A percentile compares a stretch with the other conserved stretches of the same genome.
Evolutionary conservation across 2,329 filamentous ascomycete species (phyloP).

Genomic region (Dactylella cylindrospora): DNA sequence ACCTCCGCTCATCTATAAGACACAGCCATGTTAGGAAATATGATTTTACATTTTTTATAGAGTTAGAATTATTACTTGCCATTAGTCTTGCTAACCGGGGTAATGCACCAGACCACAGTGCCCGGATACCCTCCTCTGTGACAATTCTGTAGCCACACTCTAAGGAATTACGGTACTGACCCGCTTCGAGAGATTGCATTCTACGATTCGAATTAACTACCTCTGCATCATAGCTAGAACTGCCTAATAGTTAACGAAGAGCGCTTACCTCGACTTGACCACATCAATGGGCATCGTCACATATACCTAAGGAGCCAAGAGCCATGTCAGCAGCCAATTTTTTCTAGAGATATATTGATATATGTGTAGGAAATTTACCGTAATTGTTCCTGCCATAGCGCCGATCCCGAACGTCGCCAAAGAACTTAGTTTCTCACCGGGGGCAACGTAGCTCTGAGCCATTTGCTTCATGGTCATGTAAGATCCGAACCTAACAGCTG

Average conservation of each 20-base stretch:
- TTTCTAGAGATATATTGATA: constrained; percentile 60
- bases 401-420: constrained; percentile 88
- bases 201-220: constrained; percentile 52
- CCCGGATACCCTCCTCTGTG: constrained; percentile 82
- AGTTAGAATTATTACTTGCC: constrained; percentile 41
- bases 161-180: constrained; percentile 82
- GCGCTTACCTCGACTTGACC: constrained; percentile 72
- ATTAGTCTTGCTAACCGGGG: constrained; percentile 81
- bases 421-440: constrained; percentile 89
- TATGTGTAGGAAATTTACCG: constrained; percentile 65
- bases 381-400: constrained; percentile 83
- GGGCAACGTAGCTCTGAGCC: constrained; percentile 86
- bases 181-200: constrained; percentile 95
- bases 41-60: neutral
- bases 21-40: neutral
- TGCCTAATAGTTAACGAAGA: neutral
- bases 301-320: constrained; percentile 51
- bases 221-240: constrained; percentile 39
- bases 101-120: constrained; percentile 91
- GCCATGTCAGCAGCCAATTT: neutral
- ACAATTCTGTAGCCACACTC: constrained; percentile 80
- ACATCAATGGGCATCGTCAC: constrained; percentile 76
- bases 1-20: constrained; percentile 70
- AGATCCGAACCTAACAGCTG: constrained; percentile 82
- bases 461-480: constrained; percentile 90